Conservation (phyloP, 2,329 filamentous ascomycete genomes). For the Camillea tinctor region DNA sequence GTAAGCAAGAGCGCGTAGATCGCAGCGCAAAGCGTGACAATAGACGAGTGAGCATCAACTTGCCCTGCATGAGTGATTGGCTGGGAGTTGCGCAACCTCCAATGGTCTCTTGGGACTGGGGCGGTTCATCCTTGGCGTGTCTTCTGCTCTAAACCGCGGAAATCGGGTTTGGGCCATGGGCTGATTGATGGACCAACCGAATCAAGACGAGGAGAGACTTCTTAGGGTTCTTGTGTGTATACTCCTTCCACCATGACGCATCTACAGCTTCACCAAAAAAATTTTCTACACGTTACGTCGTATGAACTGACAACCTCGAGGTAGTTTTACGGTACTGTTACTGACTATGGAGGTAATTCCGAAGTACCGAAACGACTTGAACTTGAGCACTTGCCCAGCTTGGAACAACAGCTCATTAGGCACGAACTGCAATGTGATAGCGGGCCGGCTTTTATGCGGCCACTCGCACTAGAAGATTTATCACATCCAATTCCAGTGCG, state of each 20-base stretch:
- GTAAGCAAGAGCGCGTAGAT: neutral
- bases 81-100: constrained; percentile 13
- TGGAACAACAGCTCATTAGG: constrained; percentile 25
- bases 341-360: constrained; percentile 19
- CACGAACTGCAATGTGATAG: constrained; percentile 31
- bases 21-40: constrained; percentile 13
- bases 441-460: constrained; percentile 33
- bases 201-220: constrained; percentile 14
- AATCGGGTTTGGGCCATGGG: neutral
- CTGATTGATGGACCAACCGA: constrained; percentile 4
- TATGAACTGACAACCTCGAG: constrained; percentile 10
- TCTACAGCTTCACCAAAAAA: constrained; percentile 12
- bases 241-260: constrained; percentile 16
- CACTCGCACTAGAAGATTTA: constrained; percentile 27
- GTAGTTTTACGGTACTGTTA: neutral
- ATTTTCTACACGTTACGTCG: neutral
- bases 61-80: constrained; percentile 30
- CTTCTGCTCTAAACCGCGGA: constrained; percentile 16
- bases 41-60: constrained; percentile 10
- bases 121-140: constrained; percentile 21
- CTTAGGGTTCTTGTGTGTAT: constrained; percentile 13
- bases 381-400: constrained; percentile 20
- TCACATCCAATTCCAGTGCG: constrained; percentile 28
- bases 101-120: constrained; percentile 15
- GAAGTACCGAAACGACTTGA: constrained; percentile 19